These are phyloP conservation scores for Epichloe glyceriae DNA, from an alignment of 2,329 filamentous ascomycete species.

Conservation along the genomic window DNA sequence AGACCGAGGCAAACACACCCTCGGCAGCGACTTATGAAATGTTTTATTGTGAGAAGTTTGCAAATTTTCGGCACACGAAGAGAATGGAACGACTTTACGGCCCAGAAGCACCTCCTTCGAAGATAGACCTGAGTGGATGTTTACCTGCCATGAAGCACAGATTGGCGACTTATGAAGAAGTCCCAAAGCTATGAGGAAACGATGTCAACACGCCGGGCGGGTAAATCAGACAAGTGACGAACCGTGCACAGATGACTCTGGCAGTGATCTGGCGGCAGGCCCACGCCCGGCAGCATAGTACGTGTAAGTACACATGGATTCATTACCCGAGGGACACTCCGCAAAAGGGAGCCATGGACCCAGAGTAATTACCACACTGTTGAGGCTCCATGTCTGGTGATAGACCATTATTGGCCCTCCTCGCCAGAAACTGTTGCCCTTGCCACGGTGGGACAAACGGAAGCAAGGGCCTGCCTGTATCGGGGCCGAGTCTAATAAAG, in stretches of 20 bases:
- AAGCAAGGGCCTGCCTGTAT: neutral
- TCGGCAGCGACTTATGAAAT: too few species aligned
- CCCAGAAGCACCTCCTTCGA: too few species aligned
- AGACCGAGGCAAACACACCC: too few species aligned
- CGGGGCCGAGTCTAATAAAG: neutral
- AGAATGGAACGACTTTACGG: too few species aligned
- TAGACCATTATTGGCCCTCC: neutral
- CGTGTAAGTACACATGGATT: neutral
- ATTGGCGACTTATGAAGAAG: too few species aligned
- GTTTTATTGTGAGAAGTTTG: too few species aligned
- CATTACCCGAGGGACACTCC: neutral
- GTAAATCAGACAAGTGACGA: neutral
- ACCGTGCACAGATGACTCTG: neutral
- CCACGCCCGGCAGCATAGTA: neutral
- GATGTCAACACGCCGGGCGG: neutral
- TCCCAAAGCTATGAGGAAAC: neutral
- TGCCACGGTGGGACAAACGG: neutral
- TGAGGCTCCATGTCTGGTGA: neutral
- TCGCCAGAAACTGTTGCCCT: neutral
- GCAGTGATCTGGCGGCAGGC: too few species aligned
- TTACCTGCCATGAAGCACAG: too few species aligned
- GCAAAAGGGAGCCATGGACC: neutral
- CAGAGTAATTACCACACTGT: neutral
- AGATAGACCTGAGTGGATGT: too few species aligned
- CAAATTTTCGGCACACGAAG: too few species aligned